Evolutionary conservation across 495 filamentous ascomycete species (phyloP).

Genomic region (Pseudomonodictys pantanalensis): DNA sequence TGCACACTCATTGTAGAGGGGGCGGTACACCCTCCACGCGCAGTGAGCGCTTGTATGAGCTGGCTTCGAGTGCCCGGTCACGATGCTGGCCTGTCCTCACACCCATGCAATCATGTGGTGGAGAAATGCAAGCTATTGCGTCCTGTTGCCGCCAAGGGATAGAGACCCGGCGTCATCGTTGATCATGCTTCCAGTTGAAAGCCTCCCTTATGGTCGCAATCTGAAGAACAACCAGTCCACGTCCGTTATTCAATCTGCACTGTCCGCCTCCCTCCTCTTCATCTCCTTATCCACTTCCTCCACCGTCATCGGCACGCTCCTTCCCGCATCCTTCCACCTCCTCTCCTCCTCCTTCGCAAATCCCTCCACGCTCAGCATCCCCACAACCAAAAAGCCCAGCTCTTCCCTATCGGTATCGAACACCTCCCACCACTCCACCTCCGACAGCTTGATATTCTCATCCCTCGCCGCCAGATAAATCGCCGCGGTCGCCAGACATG

Average conservation of each 20-base stretch:
- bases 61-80: no score
- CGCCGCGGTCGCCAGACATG: conserved; percentile 78
- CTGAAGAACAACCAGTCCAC: background rate
- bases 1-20: no score
- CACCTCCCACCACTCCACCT: conserved; percentile 91
- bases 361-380: conserved; percentile 73
- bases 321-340: conserved; percentile 48
- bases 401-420: conserved; percentile 98
- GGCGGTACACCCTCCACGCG: no score
- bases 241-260: conserved; percentile 12
- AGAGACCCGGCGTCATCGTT: background rate
- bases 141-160: no score
- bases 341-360: conserved; percentile 58
- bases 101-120: no score
- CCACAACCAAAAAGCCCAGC: conserved; percentile 88
- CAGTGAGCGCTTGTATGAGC: no score
- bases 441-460: conserved; percentile 69
- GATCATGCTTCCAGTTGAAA: background rate
- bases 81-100: no score
- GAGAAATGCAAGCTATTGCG: no score
- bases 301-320: conserved; percentile 46
- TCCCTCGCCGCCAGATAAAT: conserved; percentile 88
- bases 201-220: no score
- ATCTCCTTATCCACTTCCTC: conserved; percentile 61
- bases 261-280: conserved; percentile 47